Evolutionary conservation across 2,329 filamentous ascomycete species (phyloP).

Genomic region (Colletotrichum camelliae): DNA sequence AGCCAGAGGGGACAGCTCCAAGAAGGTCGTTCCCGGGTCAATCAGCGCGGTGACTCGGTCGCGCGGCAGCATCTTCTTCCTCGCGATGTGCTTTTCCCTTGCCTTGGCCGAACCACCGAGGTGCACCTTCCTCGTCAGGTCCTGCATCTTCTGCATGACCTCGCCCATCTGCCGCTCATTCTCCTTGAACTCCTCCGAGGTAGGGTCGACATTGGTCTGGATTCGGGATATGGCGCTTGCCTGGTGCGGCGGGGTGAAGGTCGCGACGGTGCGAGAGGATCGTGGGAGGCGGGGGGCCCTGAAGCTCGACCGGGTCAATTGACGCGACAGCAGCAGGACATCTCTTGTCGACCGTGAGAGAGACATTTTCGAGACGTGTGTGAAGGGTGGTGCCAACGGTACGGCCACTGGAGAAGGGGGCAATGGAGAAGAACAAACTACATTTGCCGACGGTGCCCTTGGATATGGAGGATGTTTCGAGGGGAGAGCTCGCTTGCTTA

Average conservation of each 20-base stretch:
- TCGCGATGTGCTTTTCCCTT: constrained; percentile 82
- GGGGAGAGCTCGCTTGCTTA: constrained; percentile 20
- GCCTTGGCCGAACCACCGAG: constrained; percentile 83
- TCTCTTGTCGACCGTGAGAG: constrained; percentile 51
- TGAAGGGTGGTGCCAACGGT: constrained; percentile 17
- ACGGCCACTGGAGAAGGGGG: constrained; percentile 3
- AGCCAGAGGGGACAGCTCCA: constrained; percentile 93
- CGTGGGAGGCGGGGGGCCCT: constrained; percentile 33
- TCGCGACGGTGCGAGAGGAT: constrained; percentile 61
- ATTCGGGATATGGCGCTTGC: constrained; percentile 83
- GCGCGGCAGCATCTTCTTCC: constrained; percentile 93
- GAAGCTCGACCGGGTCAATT: constrained; percentile 34
- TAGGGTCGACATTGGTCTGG: constrained; percentile 76
- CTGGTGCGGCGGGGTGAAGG: constrained; percentile 82
- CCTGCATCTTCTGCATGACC: constrained; percentile 70
- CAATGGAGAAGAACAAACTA: constrained; percentile 14
- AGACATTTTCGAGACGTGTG: constrained; percentile 45
- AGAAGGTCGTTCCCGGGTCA: constrained; percentile 86
- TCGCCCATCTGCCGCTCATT: constrained; percentile 81
- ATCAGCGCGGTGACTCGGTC: constrained; percentile 88
- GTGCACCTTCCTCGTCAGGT: constrained; percentile 74
- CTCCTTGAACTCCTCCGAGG: constrained; percentile 79
- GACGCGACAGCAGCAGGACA: constrained; percentile 48
- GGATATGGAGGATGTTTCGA: constrained; percentile 7
- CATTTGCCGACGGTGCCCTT: constrained; percentile 27